These are phyloP conservation scores for Heimioporus sp. DNA, from an alignment of 768 basidiomycete genomes.

Conservation along the genomic window DNA sequence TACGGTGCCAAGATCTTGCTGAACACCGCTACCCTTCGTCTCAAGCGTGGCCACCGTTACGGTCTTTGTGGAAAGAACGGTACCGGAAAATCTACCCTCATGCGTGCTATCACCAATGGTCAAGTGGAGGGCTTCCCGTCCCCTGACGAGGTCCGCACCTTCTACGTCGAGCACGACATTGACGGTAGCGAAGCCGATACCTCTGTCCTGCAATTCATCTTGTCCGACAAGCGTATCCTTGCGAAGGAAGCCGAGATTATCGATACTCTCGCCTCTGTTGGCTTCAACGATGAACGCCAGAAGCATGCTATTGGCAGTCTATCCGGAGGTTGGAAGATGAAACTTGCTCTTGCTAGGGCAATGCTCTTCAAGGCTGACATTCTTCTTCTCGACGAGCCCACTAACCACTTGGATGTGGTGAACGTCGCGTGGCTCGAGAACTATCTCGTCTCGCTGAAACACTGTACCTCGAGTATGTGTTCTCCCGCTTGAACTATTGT, in stretches of 20 bases:
- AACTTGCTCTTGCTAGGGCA: conserved; percentile 93
- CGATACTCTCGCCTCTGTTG: conserved; percentile 84
- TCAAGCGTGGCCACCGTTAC: conserved; percentile 98
- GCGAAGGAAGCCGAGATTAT: conserved; percentile 68
- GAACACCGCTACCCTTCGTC: conserved; percentile 93
- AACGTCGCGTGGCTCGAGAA: conserved; percentile 97
- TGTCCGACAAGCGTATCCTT: conserved; percentile 79
- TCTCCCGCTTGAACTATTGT: background rate
- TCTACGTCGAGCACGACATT: conserved; percentile 99
- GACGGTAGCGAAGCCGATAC: conserved; percentile 93
- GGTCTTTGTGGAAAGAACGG: conserved; percentile 99
- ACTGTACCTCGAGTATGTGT: conserved; percentile 85
- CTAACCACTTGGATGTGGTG: conserved; percentile 95
- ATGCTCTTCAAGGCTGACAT: conserved; percentile 99
- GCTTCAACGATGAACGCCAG: conserved; percentile 89
- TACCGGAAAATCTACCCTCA: conserved; percentile 94
- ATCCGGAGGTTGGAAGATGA: conserved; percentile 99
- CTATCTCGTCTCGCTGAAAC: conserved; percentile 84
- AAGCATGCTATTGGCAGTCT: conserved; percentile 80
- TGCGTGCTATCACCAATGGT: conserved; percentile 91
- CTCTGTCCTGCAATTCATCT: conserved; percentile 85
- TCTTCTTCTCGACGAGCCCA: conserved; percentile 93
- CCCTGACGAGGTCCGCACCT: conserved; percentile 94
- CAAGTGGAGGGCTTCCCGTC: conserved; percentile 99
- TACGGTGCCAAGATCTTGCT: conserved; percentile 99